Conservation (phyloP, 2,329 filamentous ascomycete species). For the Trichophyton schoenleinii region DNA sequence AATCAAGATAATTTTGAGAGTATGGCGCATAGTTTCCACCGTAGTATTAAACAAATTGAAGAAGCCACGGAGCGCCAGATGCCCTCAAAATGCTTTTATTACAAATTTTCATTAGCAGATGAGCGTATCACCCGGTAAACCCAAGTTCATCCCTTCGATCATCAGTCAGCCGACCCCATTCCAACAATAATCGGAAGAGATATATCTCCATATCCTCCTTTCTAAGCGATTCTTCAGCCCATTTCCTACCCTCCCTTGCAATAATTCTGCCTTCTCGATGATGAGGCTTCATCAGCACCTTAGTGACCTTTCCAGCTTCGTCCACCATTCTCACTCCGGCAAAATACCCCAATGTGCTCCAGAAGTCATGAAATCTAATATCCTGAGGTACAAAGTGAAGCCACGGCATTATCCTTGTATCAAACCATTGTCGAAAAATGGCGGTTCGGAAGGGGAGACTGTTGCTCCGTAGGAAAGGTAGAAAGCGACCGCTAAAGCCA, state of each 20-base stretch:
- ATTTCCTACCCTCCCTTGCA: conserved; percentile 51
- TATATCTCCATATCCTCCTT: conserved; percentile 71
- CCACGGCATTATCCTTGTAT: conserved; percentile 62
- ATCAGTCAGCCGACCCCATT: conserved; percentile 61
- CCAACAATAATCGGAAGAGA: conserved; percentile 61
- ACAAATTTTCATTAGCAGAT: neutral
- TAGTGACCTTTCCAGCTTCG: conserved; percentile 37
- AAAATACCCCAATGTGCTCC: conserved; percentile 64
- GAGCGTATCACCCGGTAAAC: conserved; percentile 18
- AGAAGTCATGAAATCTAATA: conserved; percentile 57
- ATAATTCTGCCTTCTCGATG: conserved; percentile 50
- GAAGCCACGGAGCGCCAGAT: too few species aligned
- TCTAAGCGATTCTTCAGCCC: conserved; percentile 51
- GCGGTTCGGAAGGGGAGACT: conserved; percentile 57
- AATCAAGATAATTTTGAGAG: too few species aligned
- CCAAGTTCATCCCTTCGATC: conserved; percentile 43
- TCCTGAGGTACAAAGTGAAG: conserved; percentile 71
- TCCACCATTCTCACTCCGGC: conserved; percentile 39
- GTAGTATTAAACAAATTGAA: too few species aligned
- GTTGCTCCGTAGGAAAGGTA: conserved; percentile 52
- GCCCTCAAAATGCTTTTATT: neutral
- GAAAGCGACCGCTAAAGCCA: conserved; percentile 52
- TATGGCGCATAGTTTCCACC: too few species aligned
- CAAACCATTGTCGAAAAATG: conserved; percentile 69
- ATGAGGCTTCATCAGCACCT: conserved; percentile 42